phyloP scores from a whole-genome alignment of 768 basidiomycete species.

The Suillus ampliporus region DNA sequence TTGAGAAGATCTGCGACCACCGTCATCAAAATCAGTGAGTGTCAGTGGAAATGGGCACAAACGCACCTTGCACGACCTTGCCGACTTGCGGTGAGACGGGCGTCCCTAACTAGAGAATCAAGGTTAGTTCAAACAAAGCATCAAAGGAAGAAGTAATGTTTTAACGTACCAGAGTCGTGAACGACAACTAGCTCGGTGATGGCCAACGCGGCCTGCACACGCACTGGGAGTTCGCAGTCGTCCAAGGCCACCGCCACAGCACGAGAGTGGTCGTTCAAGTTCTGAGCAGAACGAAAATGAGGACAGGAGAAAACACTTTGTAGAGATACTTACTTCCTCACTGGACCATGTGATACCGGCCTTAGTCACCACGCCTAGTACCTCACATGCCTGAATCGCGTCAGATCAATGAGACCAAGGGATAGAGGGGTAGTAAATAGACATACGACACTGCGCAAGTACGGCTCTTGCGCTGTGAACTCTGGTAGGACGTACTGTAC shows the following conservation, averaged over 20 bases:
- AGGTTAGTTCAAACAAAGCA: neutral
- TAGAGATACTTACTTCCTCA: conserved; percentile 53
- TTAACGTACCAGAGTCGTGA: conserved; percentile 62
- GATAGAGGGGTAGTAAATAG: neutral
- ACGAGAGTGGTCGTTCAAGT: conserved; percentile 66
- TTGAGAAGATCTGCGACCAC: conserved; percentile 72
- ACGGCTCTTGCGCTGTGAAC: conserved; percentile 68
- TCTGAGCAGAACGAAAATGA: conserved; percentile 41
- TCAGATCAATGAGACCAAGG: conserved; percentile 6
- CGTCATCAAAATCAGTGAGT: conserved; percentile 5
- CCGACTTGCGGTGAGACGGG: conserved; percentile 31
- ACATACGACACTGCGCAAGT: conserved; percentile 79
- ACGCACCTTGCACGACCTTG: conserved; percentile 82
- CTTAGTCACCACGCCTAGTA: conserved; percentile 77
- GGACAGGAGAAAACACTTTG: conserved; percentile 5
- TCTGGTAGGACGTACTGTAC: conserved; percentile 75
- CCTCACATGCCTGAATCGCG: conserved; percentile 71
- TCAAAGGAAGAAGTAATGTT: neutral
- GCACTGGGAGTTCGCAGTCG: conserved; percentile 81
- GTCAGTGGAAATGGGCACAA: neutral
- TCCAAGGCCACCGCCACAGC: conserved; percentile 72
- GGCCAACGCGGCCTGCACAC: conserved; percentile 82
- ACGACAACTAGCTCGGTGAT: conserved; percentile 75
- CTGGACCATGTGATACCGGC: conserved; percentile 68
- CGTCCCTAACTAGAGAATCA: conserved; percentile 57